A percentile compares a stretch with the other conserved stretches of the same genome.
Evolutionary conservation across 73 alveolate genomes (phyloP).

Genomic region (Breviolum minutum): DNA sequence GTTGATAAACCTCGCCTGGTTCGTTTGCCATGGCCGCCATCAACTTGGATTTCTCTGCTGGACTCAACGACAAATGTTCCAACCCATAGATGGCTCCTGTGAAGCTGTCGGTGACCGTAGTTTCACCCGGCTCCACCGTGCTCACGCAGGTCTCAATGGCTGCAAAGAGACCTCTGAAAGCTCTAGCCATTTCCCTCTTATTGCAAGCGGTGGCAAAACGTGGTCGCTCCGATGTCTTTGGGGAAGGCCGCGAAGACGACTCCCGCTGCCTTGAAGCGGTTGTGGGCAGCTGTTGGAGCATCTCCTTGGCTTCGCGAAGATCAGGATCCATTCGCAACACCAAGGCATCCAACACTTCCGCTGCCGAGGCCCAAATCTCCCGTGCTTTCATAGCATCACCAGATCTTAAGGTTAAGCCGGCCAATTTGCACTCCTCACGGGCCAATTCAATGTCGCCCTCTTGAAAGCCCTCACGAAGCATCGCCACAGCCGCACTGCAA

Average conservation of each 20-base stretch:
- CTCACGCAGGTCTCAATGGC: neutral
- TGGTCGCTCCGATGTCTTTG: neutral
- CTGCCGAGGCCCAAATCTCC: conserved; percentile 18
- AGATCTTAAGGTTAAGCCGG: conserved; percentile 19
- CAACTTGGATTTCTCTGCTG: neutral
- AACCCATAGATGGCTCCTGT: conserved; percentile 1
- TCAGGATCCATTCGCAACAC: conserved; percentile 22
- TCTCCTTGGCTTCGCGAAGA: conserved; percentile 26
- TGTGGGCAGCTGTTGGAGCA: conserved; percentile 4
- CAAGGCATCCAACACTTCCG: conserved; percentile 10
- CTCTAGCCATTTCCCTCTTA: conserved; percentile 4
- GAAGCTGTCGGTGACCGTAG: conserved; percentile 45
- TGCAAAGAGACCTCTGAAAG: neutral
- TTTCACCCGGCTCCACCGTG: neutral
- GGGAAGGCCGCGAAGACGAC: neutral
- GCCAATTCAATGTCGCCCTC: conserved; percentile 50
- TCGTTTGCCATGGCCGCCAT: neutral
- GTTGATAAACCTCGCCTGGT: too few species aligned
- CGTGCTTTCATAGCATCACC: conserved; percentile 36
- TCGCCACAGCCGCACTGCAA: conserved; percentile 39
- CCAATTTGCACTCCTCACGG: conserved; percentile 37
- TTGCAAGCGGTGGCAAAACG: neutral
- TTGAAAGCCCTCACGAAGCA: conserved; percentile 43
- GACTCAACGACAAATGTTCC: neutral
- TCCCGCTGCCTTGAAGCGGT: neutral